phyloP scores from a whole-genome alignment of 2,329 filamentous ascomycete species.

The Microsporum audouinii region DNA sequence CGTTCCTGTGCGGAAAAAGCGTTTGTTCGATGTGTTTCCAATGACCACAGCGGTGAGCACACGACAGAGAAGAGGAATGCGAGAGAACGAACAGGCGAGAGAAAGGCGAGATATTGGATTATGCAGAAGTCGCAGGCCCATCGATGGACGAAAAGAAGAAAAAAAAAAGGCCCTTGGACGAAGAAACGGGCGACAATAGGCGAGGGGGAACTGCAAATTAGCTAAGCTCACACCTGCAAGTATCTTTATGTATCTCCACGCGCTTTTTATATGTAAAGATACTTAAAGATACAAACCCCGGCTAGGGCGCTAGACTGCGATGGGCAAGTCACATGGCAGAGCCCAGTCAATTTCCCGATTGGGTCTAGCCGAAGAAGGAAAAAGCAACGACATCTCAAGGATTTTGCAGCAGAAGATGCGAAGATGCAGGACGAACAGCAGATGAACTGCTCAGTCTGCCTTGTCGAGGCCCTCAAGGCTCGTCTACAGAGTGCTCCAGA shows the following conservation, averaged over 20 bases:
- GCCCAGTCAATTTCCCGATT: neutral
- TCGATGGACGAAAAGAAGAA: neutral
- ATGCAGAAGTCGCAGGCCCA: neutral
- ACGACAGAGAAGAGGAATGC: neutral
- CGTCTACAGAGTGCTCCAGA: neutral
- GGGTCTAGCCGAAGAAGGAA: neutral
- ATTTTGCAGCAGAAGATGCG: neutral
- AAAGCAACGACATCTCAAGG: neutral
- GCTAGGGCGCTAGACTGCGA: neutral
- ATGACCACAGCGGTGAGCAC: neutral
- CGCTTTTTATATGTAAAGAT: neutral
- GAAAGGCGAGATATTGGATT: neutral
- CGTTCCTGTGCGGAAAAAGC: neutral
- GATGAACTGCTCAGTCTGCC: neutral
- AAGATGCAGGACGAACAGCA: neutral
- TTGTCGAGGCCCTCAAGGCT: neutral
- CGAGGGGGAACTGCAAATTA: constrained; percentile 1
- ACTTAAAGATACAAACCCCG: neutral
- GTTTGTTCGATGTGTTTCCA: neutral
- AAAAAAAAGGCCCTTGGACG: neutral
- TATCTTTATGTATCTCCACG: neutral
- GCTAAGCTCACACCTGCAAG: neutral
- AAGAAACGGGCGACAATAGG: constrained; percentile 4
- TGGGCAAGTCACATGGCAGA: constrained; percentile 2
- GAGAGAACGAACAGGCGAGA: neutral